phyloP scores from a whole-genome alignment of 1,284 basidiomycete genomes.

The Pseudozyma hubeiensis region DNA sequence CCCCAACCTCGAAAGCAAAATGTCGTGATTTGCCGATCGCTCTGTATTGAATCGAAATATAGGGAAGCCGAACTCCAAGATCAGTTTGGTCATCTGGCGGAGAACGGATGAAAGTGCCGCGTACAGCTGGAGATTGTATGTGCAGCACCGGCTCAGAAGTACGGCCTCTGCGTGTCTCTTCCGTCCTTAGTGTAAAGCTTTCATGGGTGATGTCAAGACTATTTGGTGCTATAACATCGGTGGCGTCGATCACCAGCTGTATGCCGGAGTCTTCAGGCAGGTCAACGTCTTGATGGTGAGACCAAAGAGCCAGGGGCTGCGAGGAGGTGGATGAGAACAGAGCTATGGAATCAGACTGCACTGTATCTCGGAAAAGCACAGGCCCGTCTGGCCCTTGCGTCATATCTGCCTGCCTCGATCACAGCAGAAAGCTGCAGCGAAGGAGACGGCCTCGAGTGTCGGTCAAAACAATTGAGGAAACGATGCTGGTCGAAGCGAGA shows the following conservation, averaged over 20 bases:
- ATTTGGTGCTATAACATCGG: slow-evolving; percentile 70
- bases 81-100: slow-evolving; percentile 23
- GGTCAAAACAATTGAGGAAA: too few relatives aligned
- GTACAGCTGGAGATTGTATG: slow-evolving; percentile 80
- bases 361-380: slow-evolving; percentile 71
- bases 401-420: too few relatives aligned
- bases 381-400: not conserved
- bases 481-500: not conserved
- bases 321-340: slow-evolving; percentile 82
- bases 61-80: slow-evolving; percentile 79
- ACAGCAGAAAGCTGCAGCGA: too few relatives aligned
- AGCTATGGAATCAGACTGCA: slow-evolving; percentile 78
- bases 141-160: slow-evolving; percentile 79
- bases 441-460: too few relatives aligned
- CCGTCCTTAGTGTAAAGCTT: slow-evolving; percentile 10
- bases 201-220: not conserved
- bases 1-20: slow-evolving; percentile 81
- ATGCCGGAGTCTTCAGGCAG: slow-evolving; percentile 77
- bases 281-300: slow-evolving; percentile 72
- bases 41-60: slow-evolving; percentile 81
- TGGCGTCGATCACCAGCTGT: slow-evolving; percentile 76
- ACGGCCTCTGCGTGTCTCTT: slow-evolving; percentile 14
- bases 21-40: slow-evolving; percentile 74
- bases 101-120: slow-evolving; percentile 78
- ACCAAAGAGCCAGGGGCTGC: slow-evolving; percentile 76